Conservation (phyloP, 805 yeast genomes). For the Scheffersomyces spartinae region DNA sequence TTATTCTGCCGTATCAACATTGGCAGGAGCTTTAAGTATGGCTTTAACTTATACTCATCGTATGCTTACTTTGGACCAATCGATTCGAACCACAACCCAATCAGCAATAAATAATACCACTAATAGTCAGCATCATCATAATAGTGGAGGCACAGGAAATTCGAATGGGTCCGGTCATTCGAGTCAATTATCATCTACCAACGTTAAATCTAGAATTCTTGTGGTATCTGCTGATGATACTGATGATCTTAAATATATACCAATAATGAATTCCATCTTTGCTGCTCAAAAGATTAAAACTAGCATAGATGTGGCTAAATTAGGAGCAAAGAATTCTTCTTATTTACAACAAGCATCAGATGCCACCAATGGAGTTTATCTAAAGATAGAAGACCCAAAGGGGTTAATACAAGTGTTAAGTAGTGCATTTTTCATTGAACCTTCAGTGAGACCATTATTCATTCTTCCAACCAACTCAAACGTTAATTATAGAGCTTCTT, state of each 20-base stretch:
- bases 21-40: constrained; percentile 72
- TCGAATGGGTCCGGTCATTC: constrained; percentile 2
- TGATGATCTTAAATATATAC: constrained; percentile 71
- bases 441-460: constrained; percentile 63
- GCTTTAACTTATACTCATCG: constrained; percentile 76
- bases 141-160: constrained; percentile 4
- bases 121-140: constrained; percentile 5
- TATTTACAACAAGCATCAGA: constrained; percentile 94
- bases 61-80: constrained; percentile 37
- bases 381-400: constrained; percentile 51
- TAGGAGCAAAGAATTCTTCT: constrained; percentile 52
- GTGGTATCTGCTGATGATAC: constrained; percentile 67
- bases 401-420: constrained; percentile 76
- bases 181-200: no score
- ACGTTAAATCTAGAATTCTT: constrained; percentile 25
- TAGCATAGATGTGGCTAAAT: constrained; percentile 82
- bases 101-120: constrained; percentile 31
- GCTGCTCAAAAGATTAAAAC: constrained; percentile 90
- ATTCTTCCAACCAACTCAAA: constrained; percentile 74
- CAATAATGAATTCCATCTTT: constrained; percentile 91
- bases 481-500: constrained; percentile 90
- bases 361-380: constrained; percentile 84
- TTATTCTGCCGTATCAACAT: no score
- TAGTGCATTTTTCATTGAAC: constrained; percentile 81
- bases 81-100: constrained; percentile 32